Conservation (phyloP, 2,329 filamentous ascomycete species). For the Fusarium nodosum region DNA sequence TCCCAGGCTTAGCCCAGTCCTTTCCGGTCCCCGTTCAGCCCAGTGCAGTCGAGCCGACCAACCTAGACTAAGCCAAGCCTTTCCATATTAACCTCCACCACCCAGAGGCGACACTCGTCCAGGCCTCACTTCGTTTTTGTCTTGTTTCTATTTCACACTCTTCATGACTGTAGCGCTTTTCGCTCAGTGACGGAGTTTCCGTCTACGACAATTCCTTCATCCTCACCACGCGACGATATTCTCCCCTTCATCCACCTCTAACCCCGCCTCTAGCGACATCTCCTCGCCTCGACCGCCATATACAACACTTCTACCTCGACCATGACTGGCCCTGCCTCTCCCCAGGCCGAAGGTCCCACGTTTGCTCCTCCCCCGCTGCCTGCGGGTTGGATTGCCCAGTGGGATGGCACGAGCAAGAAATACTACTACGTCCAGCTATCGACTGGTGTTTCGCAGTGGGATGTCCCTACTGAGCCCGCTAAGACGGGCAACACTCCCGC, state of each 20-base stretch:
- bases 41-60: conserved; percentile 19
- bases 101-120: conserved; percentile 44
- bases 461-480: conserved; percentile 75
- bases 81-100: conserved; percentile 40
- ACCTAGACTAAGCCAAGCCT: conserved; percentile 28
- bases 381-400: conserved; percentile 77
- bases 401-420: conserved; percentile 73
- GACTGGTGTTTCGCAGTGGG: conserved; percentile 80
- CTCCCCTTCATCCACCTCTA: conserved; percentile 1
- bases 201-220: conserved; percentile 36
- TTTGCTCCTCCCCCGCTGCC: conserved; percentile 72
- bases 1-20: conserved; percentile 6
- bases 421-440: conserved; percentile 81
- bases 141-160: conserved; percentile 28
- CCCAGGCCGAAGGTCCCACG: conserved; percentile 70
- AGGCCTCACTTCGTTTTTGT: conserved; percentile 37
- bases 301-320: conserved; percentile 21
- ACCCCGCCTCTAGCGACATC: conserved; percentile 36
- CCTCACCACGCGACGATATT: conserved; percentile 26
- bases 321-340: conserved; percentile 71
- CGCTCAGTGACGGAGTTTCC: conserved; percentile 48
- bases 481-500: conserved; percentile 72
- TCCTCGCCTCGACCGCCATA: conserved; percentile 32
- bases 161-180: conserved; percentile 48
- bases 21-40: conserved; percentile 37